Evolutionary conservation across 2,329 filamentous ascomycete species (phyloP), one percentile per base, ranked within the genome.

Genomic region (Fusarium sp.): DNA sequence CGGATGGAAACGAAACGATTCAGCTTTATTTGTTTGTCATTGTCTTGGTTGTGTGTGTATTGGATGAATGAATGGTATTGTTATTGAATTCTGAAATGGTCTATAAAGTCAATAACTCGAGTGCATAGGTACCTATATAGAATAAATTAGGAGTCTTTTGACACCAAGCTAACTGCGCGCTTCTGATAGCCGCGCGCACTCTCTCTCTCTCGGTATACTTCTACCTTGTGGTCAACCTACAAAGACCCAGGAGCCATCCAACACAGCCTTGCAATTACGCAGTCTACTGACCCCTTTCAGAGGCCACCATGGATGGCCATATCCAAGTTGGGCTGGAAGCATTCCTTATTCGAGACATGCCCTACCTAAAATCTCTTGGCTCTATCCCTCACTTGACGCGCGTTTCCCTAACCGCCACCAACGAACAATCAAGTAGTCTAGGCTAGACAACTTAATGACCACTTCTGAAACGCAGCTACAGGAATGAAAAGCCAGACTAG

Each of bases 341-440:
- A 63, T 63, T 63, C 61, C 61, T 49, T 49, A 38, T 36, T 43
- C 17, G 53, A 63, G 55, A 63, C 55, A 63, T 52, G 35, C 13
- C 43, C 21, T 13, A 47, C 36, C 29, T 35, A 41, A 46, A 55
- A 32, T 14, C 38, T 49, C 23, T 19, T 43, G 23, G 23, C 17
- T 5, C 46, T 42, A 31, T 51, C 42, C 31, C 17, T 31, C 23
- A 48, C 27, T 49, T 41, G 61, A 65, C 61, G 61, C 61, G 61
- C 61, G 61, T 63, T 57, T 38, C 37, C 33, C 35, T 51, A 63
- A 45, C 49, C 44, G 59, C 59, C 59, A 54, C 59, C 1, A 45
- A 25, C 21, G 23, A 37, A n/a, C 14, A 37, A 36, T 21, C 13
- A 29, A 13, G 9, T 29, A 49, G 43, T 36, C 31, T 35, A 48